A percentile compares a stretch with the other conserved stretches of the same genome.
These are phyloP conservation scores for Penicillium nucicola DNA, from an alignment of 495 filamentous ascomycete genomes.

Conservation along the genomic window DNA sequence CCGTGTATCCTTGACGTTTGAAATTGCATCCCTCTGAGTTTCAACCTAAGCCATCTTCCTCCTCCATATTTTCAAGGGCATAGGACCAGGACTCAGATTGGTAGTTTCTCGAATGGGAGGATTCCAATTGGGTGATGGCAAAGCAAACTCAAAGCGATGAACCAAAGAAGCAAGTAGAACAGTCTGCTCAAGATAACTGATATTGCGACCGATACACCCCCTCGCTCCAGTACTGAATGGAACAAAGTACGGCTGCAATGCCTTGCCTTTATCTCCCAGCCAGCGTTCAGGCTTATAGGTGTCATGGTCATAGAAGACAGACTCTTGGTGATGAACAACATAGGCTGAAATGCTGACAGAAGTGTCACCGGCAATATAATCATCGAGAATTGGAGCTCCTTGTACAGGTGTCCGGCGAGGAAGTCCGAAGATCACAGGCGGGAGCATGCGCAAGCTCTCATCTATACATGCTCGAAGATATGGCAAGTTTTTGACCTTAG, in stretches of 20 bases:
- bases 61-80: slow-evolving; percentile 32
- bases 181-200: slow-evolving; percentile 37
- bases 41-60: no score
- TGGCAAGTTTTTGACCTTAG: slow-evolving; percentile 34
- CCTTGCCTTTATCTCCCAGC: slow-evolving; percentile 26
- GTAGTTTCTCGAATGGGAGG: slow-evolving; percentile 18
- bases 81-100: slow-evolving; percentile 20
- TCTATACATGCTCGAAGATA: slow-evolving; percentile 40
- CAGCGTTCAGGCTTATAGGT: slow-evolving; percentile 29
- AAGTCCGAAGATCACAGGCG: slow-evolving; percentile 21
- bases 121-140: slow-evolving; percentile 27
- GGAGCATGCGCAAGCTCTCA: slow-evolving; percentile 38
- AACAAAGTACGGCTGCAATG: slow-evolving; percentile 36
- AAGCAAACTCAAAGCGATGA: slow-evolving; percentile 34
- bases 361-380: slow-evolving; percentile 24
- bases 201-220: slow-evolving; percentile 44
- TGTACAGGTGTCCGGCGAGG: slow-evolving; percentile 29
- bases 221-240: slow-evolving; percentile 37
- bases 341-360: slow-evolving; percentile 22
- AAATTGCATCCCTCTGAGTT: no score
- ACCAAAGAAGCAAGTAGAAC: slow-evolving; percentile 35
- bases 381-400: slow-evolving; percentile 26
- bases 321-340: slow-evolving; percentile 19
- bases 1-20: no score
- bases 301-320: slow-evolving; percentile 20